These are phyloP conservation scores for Nannochloropsis salina DNA, from an alignment of 108 stramenopile genomes.

Conservation along the genomic window DNA sequence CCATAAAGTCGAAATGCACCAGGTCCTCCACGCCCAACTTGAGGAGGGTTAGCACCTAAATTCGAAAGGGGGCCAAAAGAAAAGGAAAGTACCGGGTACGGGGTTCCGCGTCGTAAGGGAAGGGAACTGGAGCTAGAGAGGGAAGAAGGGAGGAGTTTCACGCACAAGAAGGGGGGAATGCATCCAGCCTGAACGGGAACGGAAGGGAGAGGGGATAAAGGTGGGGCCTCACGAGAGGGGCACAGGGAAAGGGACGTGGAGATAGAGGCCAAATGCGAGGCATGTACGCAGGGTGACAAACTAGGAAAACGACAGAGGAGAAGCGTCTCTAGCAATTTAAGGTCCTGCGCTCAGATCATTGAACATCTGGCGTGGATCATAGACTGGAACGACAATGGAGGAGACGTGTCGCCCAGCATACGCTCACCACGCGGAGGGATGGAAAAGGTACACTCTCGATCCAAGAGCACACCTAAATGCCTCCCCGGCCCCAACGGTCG, in stretches of 20 bases:
- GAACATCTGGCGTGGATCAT: background rate
- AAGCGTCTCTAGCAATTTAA: background rate
- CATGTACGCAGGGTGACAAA: background rate
- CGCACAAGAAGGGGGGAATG: background rate
- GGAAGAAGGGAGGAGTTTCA: background rate
- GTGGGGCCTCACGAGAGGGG: background rate
- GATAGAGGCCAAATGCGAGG: background rate
- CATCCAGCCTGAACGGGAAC: background rate
- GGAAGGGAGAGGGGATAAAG: background rate
- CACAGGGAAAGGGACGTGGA: background rate
- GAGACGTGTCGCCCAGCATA: background rate
- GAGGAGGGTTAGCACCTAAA: constrained; percentile 88
- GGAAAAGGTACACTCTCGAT: background rate
- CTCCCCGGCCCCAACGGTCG: background rate
- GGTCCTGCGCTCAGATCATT: background rate
- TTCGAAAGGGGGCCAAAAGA: constrained; percentile 45
- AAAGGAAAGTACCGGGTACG: too few relatives aligned
- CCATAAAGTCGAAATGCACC: constrained; percentile 99
- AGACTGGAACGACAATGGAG: constrained; percentile 5
- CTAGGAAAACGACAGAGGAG: background rate
- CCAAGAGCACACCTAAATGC: background rate
- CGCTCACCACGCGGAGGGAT: background rate
- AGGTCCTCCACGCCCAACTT: constrained; percentile 96
- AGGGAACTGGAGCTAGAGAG: background rate
- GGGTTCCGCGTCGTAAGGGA: background rate